These are phyloP conservation scores for Xylaria sp. DNA, from an alignment of 2,329 filamentous ascomycete species.

Conservation along the genomic window DNA sequence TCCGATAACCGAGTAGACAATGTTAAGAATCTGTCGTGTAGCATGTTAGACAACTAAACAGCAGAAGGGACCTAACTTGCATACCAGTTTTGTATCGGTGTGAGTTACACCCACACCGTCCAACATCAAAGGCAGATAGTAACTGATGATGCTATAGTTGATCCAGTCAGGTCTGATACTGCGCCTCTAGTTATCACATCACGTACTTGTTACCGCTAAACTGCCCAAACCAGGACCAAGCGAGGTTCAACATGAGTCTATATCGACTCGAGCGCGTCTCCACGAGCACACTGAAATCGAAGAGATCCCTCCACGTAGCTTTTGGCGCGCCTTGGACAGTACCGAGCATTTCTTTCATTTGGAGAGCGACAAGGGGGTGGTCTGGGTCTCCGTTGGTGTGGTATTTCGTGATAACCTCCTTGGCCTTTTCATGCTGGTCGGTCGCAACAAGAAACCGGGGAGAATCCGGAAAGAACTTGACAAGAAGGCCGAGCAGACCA, in stretches of 20 bases:
- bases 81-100: constrained; percentile 42
- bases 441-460: constrained; percentile 40
- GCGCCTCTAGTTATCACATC: not conserved
- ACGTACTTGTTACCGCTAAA: constrained; percentile 43
- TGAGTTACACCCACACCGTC: constrained; percentile 44
- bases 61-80: not conserved
- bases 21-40: constrained; percentile 37
- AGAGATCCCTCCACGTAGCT: constrained; percentile 41
- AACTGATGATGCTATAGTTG: constrained; percentile 37
- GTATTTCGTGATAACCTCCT: constrained; percentile 42
- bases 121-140: constrained; percentile 45
- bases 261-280: constrained; percentile 41
- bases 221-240: constrained; percentile 46
- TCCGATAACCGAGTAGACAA: constrained; percentile 44
- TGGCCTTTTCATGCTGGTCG: constrained; percentile 40
- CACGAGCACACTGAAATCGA: constrained; percentile 41
- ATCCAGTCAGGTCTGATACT: constrained; percentile 1
- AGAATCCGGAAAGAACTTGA: constrained; percentile 42
- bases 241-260: constrained; percentile 43
- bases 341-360: constrained; percentile 46
- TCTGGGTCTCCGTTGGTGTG: constrained; percentile 46
- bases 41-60: not conserved
- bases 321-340: constrained; percentile 38
- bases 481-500: constrained; percentile 33
- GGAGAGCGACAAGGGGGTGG: constrained; percentile 44